Evolutionary conservation across 139 green algal genomes (phyloP), one percentile per base, ranked within the genome.

Genomic region (Coelastrella sp.): DNA sequence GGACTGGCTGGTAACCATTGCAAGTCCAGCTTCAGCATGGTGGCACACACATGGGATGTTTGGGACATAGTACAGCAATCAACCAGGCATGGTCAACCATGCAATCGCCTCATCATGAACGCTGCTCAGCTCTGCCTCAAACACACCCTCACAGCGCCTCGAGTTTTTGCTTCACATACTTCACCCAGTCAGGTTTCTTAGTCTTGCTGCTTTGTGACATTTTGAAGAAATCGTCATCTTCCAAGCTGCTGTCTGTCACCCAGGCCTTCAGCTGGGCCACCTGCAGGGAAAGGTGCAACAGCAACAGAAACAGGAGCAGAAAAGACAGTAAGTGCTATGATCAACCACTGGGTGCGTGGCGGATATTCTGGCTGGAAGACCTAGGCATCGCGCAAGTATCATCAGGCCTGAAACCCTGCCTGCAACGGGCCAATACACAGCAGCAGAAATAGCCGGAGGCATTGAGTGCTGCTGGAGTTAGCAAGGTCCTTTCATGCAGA

Each of bases 241-340:
- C 92, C 17, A 88, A n/a, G 65, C 82, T 76, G 58, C 73, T 66
- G 54, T 91, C 81, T 20, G 85, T 93, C 13, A 94, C 65, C 85
- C 86, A 94, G 19, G 87, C 82, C 92, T 94, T 94, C 32, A 94
- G 68, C 64, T 83, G 80, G 17, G n/a, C 10, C 3, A 94, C 32
- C 86, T 90, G 86, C 86, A 83, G 73, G 11, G 80, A 80, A 32
- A 22, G 5, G 11, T 14, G 11, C 16, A 17, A 59, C n/a, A 80
- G 23, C 17, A 80, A 58, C 59, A 20, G 6, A 10, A 6, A 32
- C 16, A 23, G 5, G 68, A 76, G 68, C 68, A 76, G 8, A 23
- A 7, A n/a, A 22, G 0, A 75, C 68, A 23, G 13, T 5, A 75
- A 22, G 16, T 20, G n/a, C 16, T 75, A 47, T 47, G 32, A 47